Evolutionary conservation across 116 monocot species (phyloP), one percentile per base, ranked within the genome.

Genomic region (Papilionanthe hybrid): DNA sequence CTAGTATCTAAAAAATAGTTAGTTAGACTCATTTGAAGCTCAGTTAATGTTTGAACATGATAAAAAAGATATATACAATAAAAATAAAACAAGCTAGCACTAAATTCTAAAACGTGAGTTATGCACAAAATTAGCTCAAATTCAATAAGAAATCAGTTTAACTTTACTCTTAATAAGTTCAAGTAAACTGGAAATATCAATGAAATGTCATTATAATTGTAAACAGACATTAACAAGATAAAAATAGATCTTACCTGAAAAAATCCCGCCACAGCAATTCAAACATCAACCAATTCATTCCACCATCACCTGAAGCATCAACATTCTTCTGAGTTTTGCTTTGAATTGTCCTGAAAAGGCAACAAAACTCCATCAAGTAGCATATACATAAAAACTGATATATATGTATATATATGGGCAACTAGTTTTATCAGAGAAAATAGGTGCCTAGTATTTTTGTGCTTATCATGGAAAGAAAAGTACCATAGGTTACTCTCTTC

Each of bases 261-360:
- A 95, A 99, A 84, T 99, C 95, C 89, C 99, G 90, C 99, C 99
- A 99, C 18, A 99, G 69, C 47, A 99, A 80, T 86, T 99, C 99
- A 84, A 95, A 99, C 91, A 90, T 90, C 78, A 99, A 74, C 99
- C 99, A 95, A 79, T 95, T 92, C 92, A 89, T 92, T 47, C 90
- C 86, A 82, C 76, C 68, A 77, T 92, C 92, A 63, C 63, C 81
- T 44, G 75, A 56, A 43, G 20, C 75, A 74, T 28, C 82, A 77
- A 80, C 87, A 82, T 84, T 85, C 42, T 82, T 93, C 44, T 53
- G 78, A 81, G 77, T 77, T 71, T 90, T 79, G 15, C 81, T 69
- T 72, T 88, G 84, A 29, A 92, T 83, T 65, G 83, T 78, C 77
- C 94, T 94, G 78, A 18, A 53, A 77, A 77, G 37, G 32, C 11